phyloP scores from a whole-genome alignment of 257 asterid species.

The Solanum pinnatisectum region DNA sequence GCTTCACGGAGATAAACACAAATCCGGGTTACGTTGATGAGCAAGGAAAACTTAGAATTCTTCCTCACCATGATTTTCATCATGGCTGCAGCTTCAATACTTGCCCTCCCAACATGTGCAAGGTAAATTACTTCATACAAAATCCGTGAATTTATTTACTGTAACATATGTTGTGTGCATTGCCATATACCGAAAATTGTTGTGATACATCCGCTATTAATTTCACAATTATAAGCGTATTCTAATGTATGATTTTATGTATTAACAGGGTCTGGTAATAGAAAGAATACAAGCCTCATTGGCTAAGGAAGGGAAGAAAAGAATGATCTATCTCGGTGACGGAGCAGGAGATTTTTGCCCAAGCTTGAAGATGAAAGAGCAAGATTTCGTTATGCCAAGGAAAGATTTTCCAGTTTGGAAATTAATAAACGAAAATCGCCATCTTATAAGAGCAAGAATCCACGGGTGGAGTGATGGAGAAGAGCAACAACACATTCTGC shows the following conservation, averaged over 20 bases:
- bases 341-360: slow-evolving; percentile 32
- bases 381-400: slow-evolving; percentile 27
- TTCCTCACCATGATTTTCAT: slow-evolving; percentile 51
- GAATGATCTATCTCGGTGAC: slow-evolving; percentile 30
- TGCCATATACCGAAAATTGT: too few species aligned
- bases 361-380: slow-evolving; percentile 14
- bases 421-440: slow-evolving; percentile 8
- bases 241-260: neutral
- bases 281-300: slow-evolving; percentile 17
- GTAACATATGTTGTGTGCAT: too few species aligned
- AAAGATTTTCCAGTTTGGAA: slow-evolving; percentile 28
- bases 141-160: too few species aligned
- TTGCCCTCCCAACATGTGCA: slow-evolving; percentile 84
- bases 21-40: slow-evolving; percentile 63
- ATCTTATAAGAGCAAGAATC: slow-evolving; percentile 10
- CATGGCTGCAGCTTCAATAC: slow-evolving; percentile 39
- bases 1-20: slow-evolving; percentile 59
- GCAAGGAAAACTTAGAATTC: slow-evolving; percentile 53
- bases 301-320: slow-evolving; percentile 17
- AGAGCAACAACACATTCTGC: slow-evolving; percentile 13
- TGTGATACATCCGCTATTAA: too few species aligned
- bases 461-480: slow-evolving; percentile 27
- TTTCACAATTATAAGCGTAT: neutral
- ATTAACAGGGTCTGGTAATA: slow-evolving; percentile 13
- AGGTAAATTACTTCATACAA: slow-evolving; percentile 16